Evolutionary conservation across 306 rosid species (phyloP).

Genomic region (Gleditsia sinensis): DNA sequence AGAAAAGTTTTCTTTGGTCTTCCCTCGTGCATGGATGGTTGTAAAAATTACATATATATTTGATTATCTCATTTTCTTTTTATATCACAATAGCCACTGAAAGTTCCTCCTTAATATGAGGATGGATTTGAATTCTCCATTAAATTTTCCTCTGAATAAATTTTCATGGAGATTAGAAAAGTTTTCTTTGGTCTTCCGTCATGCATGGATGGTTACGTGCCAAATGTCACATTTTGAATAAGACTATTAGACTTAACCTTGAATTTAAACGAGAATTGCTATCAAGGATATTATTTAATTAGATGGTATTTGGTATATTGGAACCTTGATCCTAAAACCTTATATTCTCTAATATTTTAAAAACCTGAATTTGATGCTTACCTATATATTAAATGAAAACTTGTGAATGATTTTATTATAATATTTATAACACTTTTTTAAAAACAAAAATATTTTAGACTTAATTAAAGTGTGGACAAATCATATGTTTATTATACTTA

Average conservation of each 20-base stretch:
- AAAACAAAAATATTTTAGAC: too few species aligned
- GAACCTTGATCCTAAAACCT: too few species aligned
- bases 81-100: neutral
- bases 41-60: too few species aligned
- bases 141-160: neutral
- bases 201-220: neutral
- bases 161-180: neutral
- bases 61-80: too few species aligned
- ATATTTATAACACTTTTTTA: too few species aligned
- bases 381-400: too few species aligned
- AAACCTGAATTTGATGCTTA: too few species aligned
- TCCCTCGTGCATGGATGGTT: neutral
- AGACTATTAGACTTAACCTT: neutral
- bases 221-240: neutral
- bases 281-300: neutral
- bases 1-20: neutral
- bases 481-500: too few species aligned
- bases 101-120: neutral
- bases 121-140: neutral
- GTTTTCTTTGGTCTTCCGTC: neutral
- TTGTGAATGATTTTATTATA: too few species aligned
- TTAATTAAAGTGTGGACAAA: too few species aligned
- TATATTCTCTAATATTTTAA: too few species aligned
- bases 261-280: neutral
- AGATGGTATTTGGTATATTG: too few species aligned